Conservation (phyloP, 176 grass and related monocot genomes). For the Lolium perenne region DNA sequence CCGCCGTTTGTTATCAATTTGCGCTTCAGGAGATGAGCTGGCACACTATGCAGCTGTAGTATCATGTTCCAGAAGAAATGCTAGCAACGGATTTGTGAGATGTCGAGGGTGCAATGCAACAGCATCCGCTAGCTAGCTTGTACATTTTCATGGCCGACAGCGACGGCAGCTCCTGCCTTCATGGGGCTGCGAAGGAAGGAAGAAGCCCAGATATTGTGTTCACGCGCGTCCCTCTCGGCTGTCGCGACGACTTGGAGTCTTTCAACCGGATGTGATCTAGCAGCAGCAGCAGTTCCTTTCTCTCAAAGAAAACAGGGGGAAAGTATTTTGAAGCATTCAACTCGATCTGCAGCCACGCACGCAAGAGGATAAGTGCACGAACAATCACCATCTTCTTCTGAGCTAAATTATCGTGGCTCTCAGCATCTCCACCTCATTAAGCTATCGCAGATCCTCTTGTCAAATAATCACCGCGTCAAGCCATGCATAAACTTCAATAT, state of each 20-base stretch:
- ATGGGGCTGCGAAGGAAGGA: too few species aligned
- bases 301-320: not conserved
- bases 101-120: too few species aligned
- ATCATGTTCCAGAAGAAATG: too few species aligned
- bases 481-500: conserved; percentile 23
- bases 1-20: not conserved
- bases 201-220: not conserved
- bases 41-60: too few species aligned
- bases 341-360: conserved; percentile 12
- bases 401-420: conserved; percentile 3
- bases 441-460: conserved; percentile 26
- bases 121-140: too few species aligned
- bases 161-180: not conserved
- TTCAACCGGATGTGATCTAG: not conserved
- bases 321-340: not conserved
- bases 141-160: not conserved
- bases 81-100: too few species aligned
- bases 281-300: not conserved
- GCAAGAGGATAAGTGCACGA: conserved; percentile 25
- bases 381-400: conserved; percentile 11
- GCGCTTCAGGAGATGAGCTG: not conserved
- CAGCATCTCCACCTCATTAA: conserved; percentile 13
- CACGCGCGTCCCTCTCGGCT: not conserved
- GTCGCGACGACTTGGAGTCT: conserved; percentile 20
- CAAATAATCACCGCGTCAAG: not conserved